Evolutionary conservation across 352 stramenopile species (phyloP).

Genomic region (Peronospora belbahrii): DNA sequence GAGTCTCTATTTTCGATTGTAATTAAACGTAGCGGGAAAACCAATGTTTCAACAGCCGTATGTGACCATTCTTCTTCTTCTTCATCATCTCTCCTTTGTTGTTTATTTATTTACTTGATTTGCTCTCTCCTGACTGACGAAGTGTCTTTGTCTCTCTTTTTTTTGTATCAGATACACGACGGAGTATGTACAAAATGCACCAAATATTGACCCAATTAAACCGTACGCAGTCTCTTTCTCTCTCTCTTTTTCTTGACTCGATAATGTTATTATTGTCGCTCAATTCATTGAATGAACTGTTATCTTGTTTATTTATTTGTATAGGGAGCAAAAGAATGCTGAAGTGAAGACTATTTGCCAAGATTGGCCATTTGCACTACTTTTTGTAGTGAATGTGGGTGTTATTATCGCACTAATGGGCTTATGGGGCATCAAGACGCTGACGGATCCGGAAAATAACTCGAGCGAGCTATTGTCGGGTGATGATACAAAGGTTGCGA

Average conservation of each 20-base stretch:
- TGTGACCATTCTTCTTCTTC: slow-evolving; percentile 1
- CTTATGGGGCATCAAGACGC: slow-evolving; percentile 58
- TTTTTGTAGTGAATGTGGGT: slow-evolving; percentile 73
- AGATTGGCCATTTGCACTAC: slow-evolving; percentile 70
- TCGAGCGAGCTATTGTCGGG: slow-evolving; percentile 39
- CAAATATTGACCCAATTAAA: slow-evolving; percentile 61
- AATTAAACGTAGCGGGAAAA: too few relatives aligned
- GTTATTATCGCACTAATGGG: slow-evolving; percentile 62
- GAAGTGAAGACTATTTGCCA: slow-evolving; percentile 39
- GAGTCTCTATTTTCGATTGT: too few relatives aligned
- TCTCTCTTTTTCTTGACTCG: background rate
- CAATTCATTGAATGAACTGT: too few relatives aligned
- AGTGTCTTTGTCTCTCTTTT: background rate
- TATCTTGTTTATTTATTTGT: background rate
- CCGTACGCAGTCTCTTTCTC: slow-evolving; percentile 23
- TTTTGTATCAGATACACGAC: slow-evolving; percentile 26
- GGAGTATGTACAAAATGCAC: slow-evolving; percentile 28
- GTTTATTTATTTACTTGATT: too few relatives aligned
- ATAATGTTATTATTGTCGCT: background rate
- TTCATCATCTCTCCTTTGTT: background rate
- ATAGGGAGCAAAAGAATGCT: slow-evolving; percentile 25
- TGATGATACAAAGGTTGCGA: slow-evolving; percentile 52
- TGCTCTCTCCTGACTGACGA: slow-evolving; percentile 1
- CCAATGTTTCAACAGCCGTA: slow-evolving; percentile 33
- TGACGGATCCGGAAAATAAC: slow-evolving; percentile 36